Percentiles rank a stretch among this genome's conserved stretches.
Evolutionary conservation across 1,139 yeast genomes (phyloP).

Genomic region (Candida sanyaensis): DNA sequence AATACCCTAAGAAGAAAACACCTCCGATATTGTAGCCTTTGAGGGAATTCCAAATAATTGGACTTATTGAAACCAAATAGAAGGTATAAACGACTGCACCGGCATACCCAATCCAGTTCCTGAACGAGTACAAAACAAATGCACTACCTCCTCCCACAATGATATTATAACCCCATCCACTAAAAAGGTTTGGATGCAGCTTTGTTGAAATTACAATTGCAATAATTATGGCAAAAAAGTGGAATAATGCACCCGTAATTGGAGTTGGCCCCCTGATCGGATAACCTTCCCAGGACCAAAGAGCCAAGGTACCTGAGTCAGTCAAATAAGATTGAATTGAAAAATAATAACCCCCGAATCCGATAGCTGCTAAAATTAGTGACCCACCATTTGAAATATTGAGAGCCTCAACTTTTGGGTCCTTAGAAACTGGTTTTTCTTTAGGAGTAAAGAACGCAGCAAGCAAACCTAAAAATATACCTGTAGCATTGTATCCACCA

Average conservation of each 20-base stretch:
- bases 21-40: constrained; percentile 61
- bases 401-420: not conserved
- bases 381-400: constrained; percentile 36
- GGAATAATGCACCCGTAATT: constrained; percentile 80
- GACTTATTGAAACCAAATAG: constrained; percentile 65
- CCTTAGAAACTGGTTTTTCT: constrained; percentile 7
- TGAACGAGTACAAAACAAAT: constrained; percentile 46
- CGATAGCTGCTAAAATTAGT: constrained; percentile 55
- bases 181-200: constrained; percentile 24
- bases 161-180: constrained; percentile 28
- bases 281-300: constrained; percentile 96
- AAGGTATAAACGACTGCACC: constrained; percentile 73
- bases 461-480: constrained; percentile 64
- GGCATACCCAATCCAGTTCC: constrained; percentile 80
- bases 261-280: constrained; percentile 88
- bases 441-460: constrained; percentile 59
- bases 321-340: constrained; percentile 73
- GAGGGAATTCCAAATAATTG: constrained; percentile 60
- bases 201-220: constrained; percentile 49
- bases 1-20: constrained; percentile 58
- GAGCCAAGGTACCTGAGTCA: constrained; percentile 80
- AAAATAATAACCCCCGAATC: constrained; percentile 78
- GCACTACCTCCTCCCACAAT: constrained; percentile 54
- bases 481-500: constrained; percentile 83
- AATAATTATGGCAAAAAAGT: constrained; percentile 57